These are phyloP conservation scores for Stentor roeselii DNA, from an alignment of 73 alveolate genomes.

Conservation along the genomic window DNA sequence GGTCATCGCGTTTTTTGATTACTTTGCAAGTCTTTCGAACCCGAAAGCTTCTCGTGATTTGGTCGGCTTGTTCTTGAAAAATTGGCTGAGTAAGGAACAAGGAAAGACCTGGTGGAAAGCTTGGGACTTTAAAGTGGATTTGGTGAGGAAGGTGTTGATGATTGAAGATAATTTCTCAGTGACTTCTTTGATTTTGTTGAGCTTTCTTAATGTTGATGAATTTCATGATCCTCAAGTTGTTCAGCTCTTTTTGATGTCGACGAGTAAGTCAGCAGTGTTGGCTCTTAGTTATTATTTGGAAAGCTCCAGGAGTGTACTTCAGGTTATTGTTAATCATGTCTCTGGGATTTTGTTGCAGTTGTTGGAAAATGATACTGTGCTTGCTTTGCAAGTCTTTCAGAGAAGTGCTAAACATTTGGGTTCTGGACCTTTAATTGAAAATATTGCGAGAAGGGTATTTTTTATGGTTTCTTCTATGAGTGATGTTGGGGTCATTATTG, in stretches of 20 bases:
- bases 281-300: background rate
- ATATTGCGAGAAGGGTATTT: background rate
- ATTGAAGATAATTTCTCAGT: background rate
- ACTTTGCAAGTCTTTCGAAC: background rate
- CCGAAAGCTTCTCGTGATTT: background rate
- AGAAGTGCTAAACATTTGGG: background rate
- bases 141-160: background rate
- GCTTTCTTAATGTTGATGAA: background rate
- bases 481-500: background rate
- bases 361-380: background rate
- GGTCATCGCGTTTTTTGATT: background rate
- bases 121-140: too few relatives aligned
- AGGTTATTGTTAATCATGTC: background rate
- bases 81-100: background rate
- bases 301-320: background rate
- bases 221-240: background rate
- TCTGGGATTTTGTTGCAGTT: background rate
- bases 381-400: background rate
- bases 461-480: too few relatives aligned
- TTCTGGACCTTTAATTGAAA: background rate
- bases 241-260: background rate
- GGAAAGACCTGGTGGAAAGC: background rate
- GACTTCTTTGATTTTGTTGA: background rate
- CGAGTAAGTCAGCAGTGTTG: background rate
- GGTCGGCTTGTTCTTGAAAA: background rate